A percentile compares a stretch with the other conserved stretches of the same genome.
Conservation (phyloP, 2,329 filamentous ascomycete genomes). For the Fusarium caatingaense region DNA sequence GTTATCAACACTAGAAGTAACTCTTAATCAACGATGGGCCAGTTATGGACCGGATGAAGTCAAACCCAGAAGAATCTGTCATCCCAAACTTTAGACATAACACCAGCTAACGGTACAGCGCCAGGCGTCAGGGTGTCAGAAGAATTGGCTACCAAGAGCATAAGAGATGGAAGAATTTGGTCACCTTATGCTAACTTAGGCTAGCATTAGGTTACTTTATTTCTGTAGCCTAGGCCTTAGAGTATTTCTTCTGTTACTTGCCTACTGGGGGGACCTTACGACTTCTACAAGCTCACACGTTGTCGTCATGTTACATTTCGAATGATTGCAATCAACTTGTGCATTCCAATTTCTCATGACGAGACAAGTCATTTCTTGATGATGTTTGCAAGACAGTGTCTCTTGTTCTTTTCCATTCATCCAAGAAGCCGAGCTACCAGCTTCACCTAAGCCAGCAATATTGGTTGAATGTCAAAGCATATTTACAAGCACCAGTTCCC, state of each 20-base stretch:
- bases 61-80: neutral
- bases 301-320: neutral
- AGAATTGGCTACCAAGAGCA: neutral
- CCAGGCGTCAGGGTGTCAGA: neutral
- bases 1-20: neutral
- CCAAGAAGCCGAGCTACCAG: constrained; percentile 31
- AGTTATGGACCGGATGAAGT: neutral
- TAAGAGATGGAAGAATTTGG: neutral
- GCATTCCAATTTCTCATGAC: neutral
- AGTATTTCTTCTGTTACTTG: neutral
- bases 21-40: neutral
- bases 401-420: constrained; percentile 31
- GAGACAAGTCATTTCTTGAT: neutral
- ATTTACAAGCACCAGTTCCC: constrained; percentile 42
- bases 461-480: constrained; percentile 36
- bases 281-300: neutral
- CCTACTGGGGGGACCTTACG: neutral
- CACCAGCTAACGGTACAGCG: neutral
- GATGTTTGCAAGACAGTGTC: constrained; percentile 12
- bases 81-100: neutral
- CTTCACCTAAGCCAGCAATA: constrained; percentile 21
- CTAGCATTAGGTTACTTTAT: neutral
- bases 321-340: neutral
- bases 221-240: neutral
- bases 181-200: neutral